Percentiles rank a stretch among this genome's conserved stretches.
Evolutionary conservation across 1,284 basidiomycete species (phyloP).

Genomic region (Pyrrhoderma noxium): DNA sequence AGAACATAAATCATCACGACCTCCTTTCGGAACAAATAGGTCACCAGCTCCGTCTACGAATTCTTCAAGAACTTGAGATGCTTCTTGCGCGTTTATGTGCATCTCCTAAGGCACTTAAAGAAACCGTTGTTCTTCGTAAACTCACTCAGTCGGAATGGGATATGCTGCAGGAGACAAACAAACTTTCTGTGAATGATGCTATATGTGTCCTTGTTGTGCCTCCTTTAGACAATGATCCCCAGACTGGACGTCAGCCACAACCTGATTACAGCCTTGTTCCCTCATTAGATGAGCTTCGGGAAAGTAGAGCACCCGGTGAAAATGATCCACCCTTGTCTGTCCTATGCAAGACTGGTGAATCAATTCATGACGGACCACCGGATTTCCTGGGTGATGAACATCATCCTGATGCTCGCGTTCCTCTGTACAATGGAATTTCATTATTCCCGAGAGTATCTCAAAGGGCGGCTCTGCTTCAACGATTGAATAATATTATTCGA

Average conservation of each 20-base stretch:
- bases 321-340: conserved; percentile 5
- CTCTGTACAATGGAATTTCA: conserved; percentile 57
- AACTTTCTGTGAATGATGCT: conserved; percentile 44
- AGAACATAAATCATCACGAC: conserved; percentile 29
- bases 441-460: conserved; percentile 55
- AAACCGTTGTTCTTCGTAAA: conserved; percentile 44
- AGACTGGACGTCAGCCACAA: conserved; percentile 38
- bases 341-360: not conserved
- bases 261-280: conserved; percentile 38
- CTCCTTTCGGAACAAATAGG: conserved; percentile 44
- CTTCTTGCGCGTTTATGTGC: conserved; percentile 38
- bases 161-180: conserved; percentile 38
- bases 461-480: conserved; percentile 45
- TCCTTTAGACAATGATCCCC: conserved; percentile 51
- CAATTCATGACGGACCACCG: conserved; percentile 5
- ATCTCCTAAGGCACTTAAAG: conserved; percentile 21
- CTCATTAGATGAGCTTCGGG: conserved; percentile 19
- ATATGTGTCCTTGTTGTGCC: conserved; percentile 62
- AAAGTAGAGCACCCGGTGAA: not conserved
- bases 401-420: conserved; percentile 41
- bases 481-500: conserved; percentile 44
- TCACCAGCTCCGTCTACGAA: conserved; percentile 60
- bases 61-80: conserved; percentile 65
- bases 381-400: conserved; percentile 19
- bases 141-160: conserved; percentile 56